Evolutionary conservation across 768 basidiomycete genomes (phyloP).

Genomic region (Naganishia vishniacii): DNA sequence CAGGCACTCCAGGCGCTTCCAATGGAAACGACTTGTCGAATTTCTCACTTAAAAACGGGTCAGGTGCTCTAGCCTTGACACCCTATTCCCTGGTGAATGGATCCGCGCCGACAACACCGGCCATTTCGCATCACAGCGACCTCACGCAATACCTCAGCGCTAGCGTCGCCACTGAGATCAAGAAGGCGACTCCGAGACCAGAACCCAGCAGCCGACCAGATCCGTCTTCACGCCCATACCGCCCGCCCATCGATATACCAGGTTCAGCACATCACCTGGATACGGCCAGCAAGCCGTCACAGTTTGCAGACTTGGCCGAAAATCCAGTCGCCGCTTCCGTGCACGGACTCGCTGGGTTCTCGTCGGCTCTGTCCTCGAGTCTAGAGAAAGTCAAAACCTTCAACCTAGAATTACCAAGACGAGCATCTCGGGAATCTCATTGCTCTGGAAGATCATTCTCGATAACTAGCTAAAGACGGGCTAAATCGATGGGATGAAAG

Average conservation of each 20-base stretch:
- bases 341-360: not conserved
- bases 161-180: not conserved
- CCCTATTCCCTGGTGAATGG: not conserved
- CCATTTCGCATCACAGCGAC: not conserved
- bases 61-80: not conserved
- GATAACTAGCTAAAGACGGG: not conserved
- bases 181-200: not conserved
- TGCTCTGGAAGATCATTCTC: not conserved
- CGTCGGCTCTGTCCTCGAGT: slow-evolving; percentile 7
- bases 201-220: not conserved
- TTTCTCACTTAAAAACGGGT: slow-evolving; percentile 18
- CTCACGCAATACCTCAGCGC: not conserved
- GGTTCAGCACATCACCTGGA: not conserved
- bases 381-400: slow-evolving; percentile 4
- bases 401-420: not conserved
- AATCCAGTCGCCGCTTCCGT: not conserved
- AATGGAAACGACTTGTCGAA: slow-evolving; percentile 8
- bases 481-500: not conserved
- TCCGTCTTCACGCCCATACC: not conserved
- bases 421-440: not conserved
- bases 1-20: slow-evolving; percentile 12
- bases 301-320: slow-evolving; percentile 9
- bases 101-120: not conserved
- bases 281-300: not conserved
- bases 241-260: no score